Evolutionary conservation across 495 filamentous ascomycete species (phyloP).

Genomic region (Acidomyces sp.): DNA sequence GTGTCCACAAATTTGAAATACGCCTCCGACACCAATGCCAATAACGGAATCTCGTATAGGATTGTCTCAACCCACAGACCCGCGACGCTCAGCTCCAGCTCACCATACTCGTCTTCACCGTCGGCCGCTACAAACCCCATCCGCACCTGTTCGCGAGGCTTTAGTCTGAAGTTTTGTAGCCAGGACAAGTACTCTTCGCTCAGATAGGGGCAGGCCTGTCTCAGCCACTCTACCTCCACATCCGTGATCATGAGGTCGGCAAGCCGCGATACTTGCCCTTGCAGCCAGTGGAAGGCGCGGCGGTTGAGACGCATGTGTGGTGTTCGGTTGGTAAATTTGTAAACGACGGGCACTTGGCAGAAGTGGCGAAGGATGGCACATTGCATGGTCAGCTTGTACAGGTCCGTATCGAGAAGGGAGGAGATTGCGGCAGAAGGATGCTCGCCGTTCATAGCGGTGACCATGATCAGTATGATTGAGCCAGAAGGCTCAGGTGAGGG

Average conservation of each 20-base stretch:
- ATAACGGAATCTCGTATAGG: constrained; percentile 89
- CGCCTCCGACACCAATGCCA: constrained; percentile 83
- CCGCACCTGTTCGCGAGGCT: constrained; percentile 64
- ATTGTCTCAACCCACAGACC: constrained; percentile 92
- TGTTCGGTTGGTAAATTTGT: constrained; percentile 89
- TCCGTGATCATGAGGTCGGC: constrained; percentile 59
- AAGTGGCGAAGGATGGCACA: constrained; percentile 87
- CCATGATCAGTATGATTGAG: constrained; percentile 1
- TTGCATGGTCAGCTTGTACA: constrained; percentile 99
- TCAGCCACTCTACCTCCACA: constrained; percentile 70
- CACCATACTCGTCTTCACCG: constrained; percentile 56
- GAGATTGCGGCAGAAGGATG: constrained; percentile 53
- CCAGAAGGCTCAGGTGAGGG: too few species aligned
- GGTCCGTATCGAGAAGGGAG: constrained; percentile 90
- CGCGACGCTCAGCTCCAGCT: constrained; percentile 56
- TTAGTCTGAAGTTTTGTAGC: constrained; percentile 65
- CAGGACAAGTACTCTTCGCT: constrained; percentile 62
- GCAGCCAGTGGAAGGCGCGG: constrained; percentile 71
- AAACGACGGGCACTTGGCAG: constrained; percentile 69
- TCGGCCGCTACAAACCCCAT: constrained; percentile 57
- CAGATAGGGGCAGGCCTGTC: constrained; percentile 68
- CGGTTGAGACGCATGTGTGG: constrained; percentile 81
- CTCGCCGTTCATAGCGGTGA: constrained; percentile 9
- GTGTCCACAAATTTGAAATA: constrained; percentile 91
- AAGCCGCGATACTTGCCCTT: constrained; percentile 68